Evolutionary conservation across 768 basidiomycete genomes (phyloP), one percentile per base, ranked within the genome.

Genomic region (Postia placenta): DNA sequence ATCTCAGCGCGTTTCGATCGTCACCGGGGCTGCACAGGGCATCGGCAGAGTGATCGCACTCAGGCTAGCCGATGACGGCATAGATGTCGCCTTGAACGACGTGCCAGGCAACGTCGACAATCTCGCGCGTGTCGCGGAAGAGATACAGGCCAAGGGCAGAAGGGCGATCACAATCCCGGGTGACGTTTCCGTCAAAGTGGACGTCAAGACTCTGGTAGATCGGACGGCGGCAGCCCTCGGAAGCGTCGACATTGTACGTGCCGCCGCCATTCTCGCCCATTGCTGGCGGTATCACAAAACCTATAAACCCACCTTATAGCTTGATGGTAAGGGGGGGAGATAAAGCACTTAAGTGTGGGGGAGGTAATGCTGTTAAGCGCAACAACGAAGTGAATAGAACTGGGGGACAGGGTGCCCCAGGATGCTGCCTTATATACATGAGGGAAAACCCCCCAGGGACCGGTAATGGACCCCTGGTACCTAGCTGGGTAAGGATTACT

Each of bases 161-260:
- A 58, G 51, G 47, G 49, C 66, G 4, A 28, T 58, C 3, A 26
- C 57, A 17, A 55, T 68, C 2, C 27, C 63, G 4, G 74, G 60
- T 2, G 75, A 80, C 50, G 71, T 80, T 2, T 59, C 65, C 7
- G 36, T 57, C 1, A 76, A 78, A 45, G 53, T 47, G 0, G 67
- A 74, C 5, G 74, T 79, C 1, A 59, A 69, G 38, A 48, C 15
- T 4, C 65, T 79, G 67, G 58, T 80, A 2, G 59, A 62, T 1
- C 39, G 40, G 2, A 55, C 58, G 3, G 56, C 59, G 0, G 39
- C 60, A 1, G 51, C 54, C 2, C 59, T 78, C 4, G 78, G 76
- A 1, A 56, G 69, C 1, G 49, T 80, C 11, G 73, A 79, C 52
- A 73, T 76, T 14, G 78, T 78, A 43, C 48, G 75, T 60, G 2